Evolutionary conservation across 306 rosid species (phyloP).

Genomic region (Vigna angularis): DNA sequence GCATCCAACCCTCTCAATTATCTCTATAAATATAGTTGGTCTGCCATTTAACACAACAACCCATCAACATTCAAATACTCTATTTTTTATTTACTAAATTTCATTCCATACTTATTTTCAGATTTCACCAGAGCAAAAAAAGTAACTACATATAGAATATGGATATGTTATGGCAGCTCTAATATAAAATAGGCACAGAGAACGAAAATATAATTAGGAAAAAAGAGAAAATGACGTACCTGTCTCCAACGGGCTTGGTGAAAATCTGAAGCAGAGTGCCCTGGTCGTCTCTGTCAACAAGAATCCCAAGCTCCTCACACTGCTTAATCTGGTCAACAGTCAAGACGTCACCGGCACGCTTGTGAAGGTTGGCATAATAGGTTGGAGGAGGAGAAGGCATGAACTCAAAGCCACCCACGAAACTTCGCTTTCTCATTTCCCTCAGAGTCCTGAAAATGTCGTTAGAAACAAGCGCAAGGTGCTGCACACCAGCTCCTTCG

Average conservation of each 20-base stretch:
- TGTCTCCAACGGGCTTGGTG: conserved; percentile 93
- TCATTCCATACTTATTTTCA: too few species aligned
- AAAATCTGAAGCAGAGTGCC: conserved; percentile 95
- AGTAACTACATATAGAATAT: too few species aligned
- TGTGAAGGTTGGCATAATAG: conserved; percentile 73
- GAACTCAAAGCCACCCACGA: conserved; percentile 83
- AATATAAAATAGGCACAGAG: too few species aligned
- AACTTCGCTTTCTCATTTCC: conserved; percentile 81
- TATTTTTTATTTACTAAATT: too few species aligned
- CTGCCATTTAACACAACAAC: conserved; percentile 48
- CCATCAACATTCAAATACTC: too few species aligned
- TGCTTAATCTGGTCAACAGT: conserved; percentile 73
- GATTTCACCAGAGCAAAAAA: too few species aligned
- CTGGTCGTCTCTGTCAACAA: conserved; percentile 91
- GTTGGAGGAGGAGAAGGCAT: conserved; percentile 97
- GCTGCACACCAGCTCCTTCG: conserved; percentile 92
- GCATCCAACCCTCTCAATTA: conserved; percentile 96
- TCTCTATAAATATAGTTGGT: conserved; percentile 92
- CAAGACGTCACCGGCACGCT: conserved; percentile 73
- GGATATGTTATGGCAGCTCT: too few species aligned
- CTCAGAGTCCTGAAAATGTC: conserved; percentile 79
- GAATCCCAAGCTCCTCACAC: conserved; percentile 90
- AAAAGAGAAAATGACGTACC: conserved; percentile 38
- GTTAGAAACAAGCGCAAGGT: conserved; percentile 64
- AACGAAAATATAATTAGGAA: too few species aligned